phyloP scores from a whole-genome alignment of 805 yeast species.

The Yamadazyma phyllophila region DNA sequence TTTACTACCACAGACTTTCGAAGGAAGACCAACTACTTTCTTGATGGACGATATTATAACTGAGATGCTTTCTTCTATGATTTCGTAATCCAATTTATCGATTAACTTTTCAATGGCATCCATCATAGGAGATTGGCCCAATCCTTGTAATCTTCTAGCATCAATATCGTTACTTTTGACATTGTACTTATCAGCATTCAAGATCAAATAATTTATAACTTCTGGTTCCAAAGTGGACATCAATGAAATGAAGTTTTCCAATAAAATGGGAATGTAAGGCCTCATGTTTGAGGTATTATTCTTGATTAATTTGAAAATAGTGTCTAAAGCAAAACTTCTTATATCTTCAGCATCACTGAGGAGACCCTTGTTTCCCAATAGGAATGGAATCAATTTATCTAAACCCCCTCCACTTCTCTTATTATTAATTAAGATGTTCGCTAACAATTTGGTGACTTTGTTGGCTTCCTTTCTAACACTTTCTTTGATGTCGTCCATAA shows the following conservation, averaged over 20 bases:
- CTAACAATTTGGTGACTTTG: constrained; percentile 62
- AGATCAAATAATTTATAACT: constrained; percentile 74
- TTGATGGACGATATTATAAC: constrained; percentile 56
- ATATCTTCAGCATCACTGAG: constrained; percentile 86
- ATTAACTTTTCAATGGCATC: constrained; percentile 74
- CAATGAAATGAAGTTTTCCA: constrained; percentile 65
- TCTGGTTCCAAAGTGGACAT: constrained; percentile 93
- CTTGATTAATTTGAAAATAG: constrained; percentile 68
- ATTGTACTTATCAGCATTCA: constrained; percentile 88
- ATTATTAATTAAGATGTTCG: constrained; percentile 56
- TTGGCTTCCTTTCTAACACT: constrained; percentile 84
- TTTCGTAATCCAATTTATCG: constrained; percentile 50
- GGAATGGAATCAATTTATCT: constrained; percentile 66
- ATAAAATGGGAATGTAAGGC: constrained; percentile 65
- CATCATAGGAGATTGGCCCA: constrained; percentile 86
- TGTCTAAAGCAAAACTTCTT: constrained; percentile 67
- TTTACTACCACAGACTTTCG: constrained; percentile 81
- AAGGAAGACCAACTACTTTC: constrained; percentile 82
- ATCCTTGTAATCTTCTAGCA: constrained; percentile 66
- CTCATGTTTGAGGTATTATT: constrained; percentile 58
- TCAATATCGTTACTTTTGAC: constrained; percentile 71
- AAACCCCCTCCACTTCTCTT: constrained; percentile 37
- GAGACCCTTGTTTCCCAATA: constrained; percentile 75
- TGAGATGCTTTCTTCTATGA: constrained; percentile 48
- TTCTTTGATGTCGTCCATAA: constrained; percentile 91